Evolutionary conservation across 2,329 filamentous ascomycete genomes (phyloP).

Genomic region (Aureobasidium sp.): DNA sequence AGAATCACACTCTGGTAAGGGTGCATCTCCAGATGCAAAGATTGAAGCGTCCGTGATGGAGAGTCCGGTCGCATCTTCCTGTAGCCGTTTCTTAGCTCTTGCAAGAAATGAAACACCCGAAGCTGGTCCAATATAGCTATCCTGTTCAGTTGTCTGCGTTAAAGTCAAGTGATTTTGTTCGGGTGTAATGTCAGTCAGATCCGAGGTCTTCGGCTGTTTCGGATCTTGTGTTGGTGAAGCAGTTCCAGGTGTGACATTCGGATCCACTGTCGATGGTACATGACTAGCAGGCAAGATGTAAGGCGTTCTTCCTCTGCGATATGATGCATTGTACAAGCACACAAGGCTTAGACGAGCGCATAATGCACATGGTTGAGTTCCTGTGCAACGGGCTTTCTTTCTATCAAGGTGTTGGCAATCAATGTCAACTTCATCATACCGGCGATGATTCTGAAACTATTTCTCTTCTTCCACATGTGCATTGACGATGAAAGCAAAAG

Average conservation of each 20-base stretch:
- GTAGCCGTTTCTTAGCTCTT: slow-evolving; percentile 1
- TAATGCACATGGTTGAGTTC: neutral
- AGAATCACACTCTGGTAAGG: slow-evolving; percentile 6
- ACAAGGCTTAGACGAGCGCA: neutral
- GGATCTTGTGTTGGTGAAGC: no score
- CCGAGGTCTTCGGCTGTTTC: neutral
- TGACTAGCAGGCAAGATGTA: neutral
- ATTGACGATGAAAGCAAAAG: neutral
- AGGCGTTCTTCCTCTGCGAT: slow-evolving; percentile 4
- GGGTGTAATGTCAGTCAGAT: neutral
- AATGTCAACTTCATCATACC: neutral
- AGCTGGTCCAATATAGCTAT: slow-evolving; percentile 4
- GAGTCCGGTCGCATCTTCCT: neutral
- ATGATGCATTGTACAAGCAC: slow-evolving; percentile 2
- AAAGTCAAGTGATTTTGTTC: no score
- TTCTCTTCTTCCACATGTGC: neutral
- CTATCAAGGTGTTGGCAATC: neutral
- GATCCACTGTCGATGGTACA: neutral
- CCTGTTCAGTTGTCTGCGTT: no score
- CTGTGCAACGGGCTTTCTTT: slow-evolving; percentile 8
- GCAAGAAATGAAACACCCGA: slow-evolving; percentile 3
- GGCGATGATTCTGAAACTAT: neutral
- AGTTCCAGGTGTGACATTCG: neutral
- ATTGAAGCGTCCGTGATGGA: neutral
- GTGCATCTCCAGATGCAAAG: slow-evolving; percentile 11